These are phyloP conservation scores for Cladosporium sp. DNA, from an alignment of 2,329 filamentous ascomycete genomes.

Conservation along the genomic window DNA sequence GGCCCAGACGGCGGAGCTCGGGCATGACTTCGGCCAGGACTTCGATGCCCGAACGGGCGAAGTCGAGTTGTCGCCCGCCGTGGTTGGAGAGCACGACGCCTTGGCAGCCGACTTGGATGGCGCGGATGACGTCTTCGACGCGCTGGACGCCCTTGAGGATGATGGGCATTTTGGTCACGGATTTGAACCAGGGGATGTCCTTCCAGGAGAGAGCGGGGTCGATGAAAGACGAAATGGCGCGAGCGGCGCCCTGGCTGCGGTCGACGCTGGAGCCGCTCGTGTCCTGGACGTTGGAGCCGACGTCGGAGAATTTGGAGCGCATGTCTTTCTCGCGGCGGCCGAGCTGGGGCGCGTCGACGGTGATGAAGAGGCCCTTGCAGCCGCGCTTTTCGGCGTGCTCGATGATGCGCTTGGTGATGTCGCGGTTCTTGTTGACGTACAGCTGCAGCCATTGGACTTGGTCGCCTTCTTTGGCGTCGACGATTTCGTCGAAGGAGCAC, in stretches of 20 bases:
- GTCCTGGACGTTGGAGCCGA: conserved; percentile 74
- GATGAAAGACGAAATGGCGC: conserved; percentile 95
- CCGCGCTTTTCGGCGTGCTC: conserved; percentile 86
- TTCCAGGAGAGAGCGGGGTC: conserved; percentile 91
- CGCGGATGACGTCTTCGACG: conserved; percentile 87
- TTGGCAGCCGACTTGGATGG: conserved; percentile 66
- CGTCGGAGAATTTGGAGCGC: conserved; percentile 72
- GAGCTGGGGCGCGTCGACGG: conserved; percentile 92
- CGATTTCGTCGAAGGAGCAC: conserved; percentile 95
- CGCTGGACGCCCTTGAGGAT: conserved; percentile 95
- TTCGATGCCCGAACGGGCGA: conserved; percentile 82
- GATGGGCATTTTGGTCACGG: conserved; percentile 90
- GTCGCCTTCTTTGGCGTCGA: conserved; percentile 72
- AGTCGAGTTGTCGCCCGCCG: conserved; percentile 90
- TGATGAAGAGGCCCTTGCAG: conserved; percentile 96
- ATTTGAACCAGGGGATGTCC: conserved; percentile 79
- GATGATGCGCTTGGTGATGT: conserved; percentile 84
- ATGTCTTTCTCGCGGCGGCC: conserved; percentile 96
- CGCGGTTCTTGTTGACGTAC: conserved; percentile 81
- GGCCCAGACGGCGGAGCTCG: conserved; percentile 66
- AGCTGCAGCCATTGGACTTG: conserved; percentile 97
- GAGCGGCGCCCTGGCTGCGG: conserved; percentile 83
- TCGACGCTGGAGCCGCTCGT: conserved; percentile 66
- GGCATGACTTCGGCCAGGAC: conserved; percentile 92
- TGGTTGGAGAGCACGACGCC: conserved; percentile 95